Evolutionary conservation across 768 basidiomycete species (phyloP).

Genomic region (Hebeloma cylindrosporum): DNA sequence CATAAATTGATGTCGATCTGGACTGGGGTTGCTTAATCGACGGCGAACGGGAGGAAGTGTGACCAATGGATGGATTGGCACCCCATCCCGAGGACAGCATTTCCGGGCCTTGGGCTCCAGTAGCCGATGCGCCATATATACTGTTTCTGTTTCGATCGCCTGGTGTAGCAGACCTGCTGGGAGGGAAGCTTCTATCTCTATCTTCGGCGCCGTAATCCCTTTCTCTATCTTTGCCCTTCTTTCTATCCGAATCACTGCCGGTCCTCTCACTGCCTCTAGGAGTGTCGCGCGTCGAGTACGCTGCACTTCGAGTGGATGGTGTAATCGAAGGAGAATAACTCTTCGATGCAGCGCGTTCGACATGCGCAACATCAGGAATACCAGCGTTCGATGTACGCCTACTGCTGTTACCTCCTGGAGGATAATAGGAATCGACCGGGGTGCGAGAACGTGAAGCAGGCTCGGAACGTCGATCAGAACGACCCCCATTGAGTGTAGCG

Average conservation of each 20-base stretch:
- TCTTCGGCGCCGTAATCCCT: slow-evolving; percentile 24
- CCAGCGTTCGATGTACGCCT: slow-evolving; percentile 20
- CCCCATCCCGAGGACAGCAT: slow-evolving; percentile 16
- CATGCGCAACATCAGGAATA: slow-evolving; percentile 17
- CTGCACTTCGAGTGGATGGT: slow-evolving; percentile 18
- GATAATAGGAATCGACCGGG: slow-evolving; percentile 38
- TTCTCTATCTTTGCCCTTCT: slow-evolving; percentile 25
- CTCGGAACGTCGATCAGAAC: slow-evolving; percentile 42
- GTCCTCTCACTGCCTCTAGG: slow-evolving; percentile 17
- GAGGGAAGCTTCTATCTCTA: slow-evolving; percentile 26
- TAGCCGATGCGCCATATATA: slow-evolving; percentile 13
- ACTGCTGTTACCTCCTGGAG: slow-evolving; percentile 23
- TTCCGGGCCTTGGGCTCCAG: slow-evolving; percentile 13
- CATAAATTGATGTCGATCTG: slow-evolving; percentile 17
- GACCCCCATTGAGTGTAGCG: slow-evolving; percentile 17
- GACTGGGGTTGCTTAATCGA: slow-evolving; percentile 20
- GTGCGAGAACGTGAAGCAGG: slow-evolving; percentile 57
- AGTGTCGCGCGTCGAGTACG: slow-evolving; percentile 11
- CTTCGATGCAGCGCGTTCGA: slow-evolving; percentile 22
- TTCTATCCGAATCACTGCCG: slow-evolving; percentile 25
- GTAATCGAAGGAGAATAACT: slow-evolving; percentile 24
- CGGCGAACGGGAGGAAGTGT: slow-evolving; percentile 18
- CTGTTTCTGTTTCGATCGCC: slow-evolving; percentile 13
- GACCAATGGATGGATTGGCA: slow-evolving; percentile 10
- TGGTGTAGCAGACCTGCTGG: slow-evolving; percentile 14